A percentile compares a stretch with the other conserved stretches of the same genome.
Evolutionary conservation across 805 yeast species (phyloP).

Genomic region (Hanseniaspora singularis): DNA sequence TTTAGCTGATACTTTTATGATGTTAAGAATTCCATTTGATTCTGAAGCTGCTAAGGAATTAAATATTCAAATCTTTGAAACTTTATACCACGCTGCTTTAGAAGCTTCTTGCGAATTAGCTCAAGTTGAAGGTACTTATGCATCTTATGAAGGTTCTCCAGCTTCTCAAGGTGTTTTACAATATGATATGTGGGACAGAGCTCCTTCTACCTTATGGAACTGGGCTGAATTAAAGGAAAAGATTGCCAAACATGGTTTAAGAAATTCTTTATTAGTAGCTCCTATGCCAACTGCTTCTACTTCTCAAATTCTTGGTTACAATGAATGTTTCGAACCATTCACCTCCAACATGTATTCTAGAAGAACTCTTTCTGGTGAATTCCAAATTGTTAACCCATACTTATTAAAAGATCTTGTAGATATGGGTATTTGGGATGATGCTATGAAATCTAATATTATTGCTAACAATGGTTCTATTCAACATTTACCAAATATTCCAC

Average conservation of each 20-base stretch:
- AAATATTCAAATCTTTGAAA: constrained; percentile 82
- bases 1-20: constrained; percentile 76
- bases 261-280: constrained; percentile 81
- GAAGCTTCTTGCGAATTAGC: constrained; percentile 84
- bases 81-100: constrained; percentile 86
- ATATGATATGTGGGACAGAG: constrained; percentile 73
- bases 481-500: constrained; percentile 59
- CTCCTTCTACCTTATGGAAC: constrained; percentile 73
- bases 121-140: constrained; percentile 52
- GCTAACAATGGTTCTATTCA: constrained; percentile 79
- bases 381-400: constrained; percentile 82
- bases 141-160: constrained; percentile 72
- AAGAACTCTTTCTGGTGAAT: constrained; percentile 86
- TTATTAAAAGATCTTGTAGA: constrained; percentile 70
- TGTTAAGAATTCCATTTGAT: constrained; percentile 74
- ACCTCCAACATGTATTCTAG: constrained; percentile 87
- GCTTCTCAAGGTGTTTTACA: constrained; percentile 76
- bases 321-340: constrained; percentile 91
- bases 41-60: constrained; percentile 62
- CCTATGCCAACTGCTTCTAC: constrained; percentile 99
- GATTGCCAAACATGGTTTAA: constrained; percentile 52
- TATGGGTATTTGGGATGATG: constrained; percentile 70
- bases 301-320: constrained; percentile 86
- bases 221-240: constrained; percentile 63
- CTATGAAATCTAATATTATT: constrained; percentile 66